phyloP scores from a whole-genome alignment of 768 basidiomycete genomes.

The Symmetrospora coprosmae region DNA sequence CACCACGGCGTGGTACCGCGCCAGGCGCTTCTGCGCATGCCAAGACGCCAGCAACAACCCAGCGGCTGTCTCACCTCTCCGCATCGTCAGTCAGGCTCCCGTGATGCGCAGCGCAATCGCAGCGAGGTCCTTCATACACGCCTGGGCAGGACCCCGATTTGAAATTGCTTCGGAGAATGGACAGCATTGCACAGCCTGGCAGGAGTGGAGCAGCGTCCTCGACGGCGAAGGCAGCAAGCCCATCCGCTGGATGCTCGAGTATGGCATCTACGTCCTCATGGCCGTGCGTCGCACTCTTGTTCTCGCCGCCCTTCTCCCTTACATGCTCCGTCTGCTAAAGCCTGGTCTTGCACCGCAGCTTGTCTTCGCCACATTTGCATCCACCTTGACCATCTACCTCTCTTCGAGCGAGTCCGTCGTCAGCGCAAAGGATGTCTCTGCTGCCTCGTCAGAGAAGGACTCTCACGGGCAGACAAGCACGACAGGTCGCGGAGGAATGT shows the following conservation, averaged over 20 bases:
- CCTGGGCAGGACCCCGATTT: neutral
- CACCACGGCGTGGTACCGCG: constrained; percentile 51
- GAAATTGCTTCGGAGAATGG: too few relatives aligned
- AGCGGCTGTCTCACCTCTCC: neutral
- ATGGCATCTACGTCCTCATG: constrained; percentile 53
- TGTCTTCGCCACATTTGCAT: constrained; percentile 55
- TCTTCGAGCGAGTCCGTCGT: constrained; percentile 77
- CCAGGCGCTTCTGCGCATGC: constrained; percentile 55
- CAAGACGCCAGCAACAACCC: neutral
- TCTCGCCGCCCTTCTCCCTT: neutral
- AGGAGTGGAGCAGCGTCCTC: constrained; percentile 56
- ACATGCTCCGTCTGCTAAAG: too few relatives aligned
- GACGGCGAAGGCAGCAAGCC: constrained; percentile 34
- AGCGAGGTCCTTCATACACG: neutral
- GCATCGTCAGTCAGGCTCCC: neutral
- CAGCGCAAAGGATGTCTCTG: constrained; percentile 70
- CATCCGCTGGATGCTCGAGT: constrained; percentile 47
- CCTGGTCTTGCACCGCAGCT: constrained; percentile 44
- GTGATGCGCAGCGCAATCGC: neutral
- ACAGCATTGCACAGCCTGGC: constrained; percentile 53
- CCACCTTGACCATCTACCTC: constrained; percentile 66
- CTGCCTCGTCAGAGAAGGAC: constrained; percentile 38
- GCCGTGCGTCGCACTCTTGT: constrained; percentile 49
- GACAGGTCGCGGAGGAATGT: too few relatives aligned
- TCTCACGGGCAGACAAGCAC: neutral